Evolutionary conservation across 768 basidiomycete species (phyloP).

Genomic region (Naganishia kalamii): DNA sequence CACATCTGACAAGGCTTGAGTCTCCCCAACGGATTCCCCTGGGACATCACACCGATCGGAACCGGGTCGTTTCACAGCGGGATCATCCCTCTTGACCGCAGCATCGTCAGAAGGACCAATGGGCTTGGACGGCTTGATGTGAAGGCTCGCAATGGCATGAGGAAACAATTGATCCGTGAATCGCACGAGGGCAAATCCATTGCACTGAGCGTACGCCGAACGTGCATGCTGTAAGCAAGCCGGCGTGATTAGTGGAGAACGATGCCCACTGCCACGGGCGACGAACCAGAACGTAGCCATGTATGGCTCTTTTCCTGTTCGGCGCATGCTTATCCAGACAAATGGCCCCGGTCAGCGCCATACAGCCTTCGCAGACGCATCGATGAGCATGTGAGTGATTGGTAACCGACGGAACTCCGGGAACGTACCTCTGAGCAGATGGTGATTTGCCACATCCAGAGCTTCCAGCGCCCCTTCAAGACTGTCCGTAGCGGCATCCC

Average conservation of each 20-base stretch:
- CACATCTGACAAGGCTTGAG: not conserved
- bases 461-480: not conserved
- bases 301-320: not conserved
- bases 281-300: not conserved
- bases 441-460: not conserved
- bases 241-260: not conserved
- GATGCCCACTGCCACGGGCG: not conserved
- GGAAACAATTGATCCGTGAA: not conserved
- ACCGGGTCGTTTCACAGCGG: no score
- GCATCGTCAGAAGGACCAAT: no score
- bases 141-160: not conserved
- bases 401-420: not conserved
- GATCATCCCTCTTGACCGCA: not conserved
- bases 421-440: conserved; percentile 3
- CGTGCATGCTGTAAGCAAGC: not conserved
- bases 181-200: not conserved
- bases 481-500: not conserved
- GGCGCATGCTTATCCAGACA: not conserved
- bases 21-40: not conserved
- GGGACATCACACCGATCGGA: not conserved
- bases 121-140: not conserved
- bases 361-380: not conserved
- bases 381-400: not conserved
- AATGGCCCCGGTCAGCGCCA: conserved; percentile 1
- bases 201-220: not conserved